Evolutionary conservation across 2,329 filamentous ascomycete genomes (phyloP).

Genomic region (Hansfordia pulvinata): DNA sequence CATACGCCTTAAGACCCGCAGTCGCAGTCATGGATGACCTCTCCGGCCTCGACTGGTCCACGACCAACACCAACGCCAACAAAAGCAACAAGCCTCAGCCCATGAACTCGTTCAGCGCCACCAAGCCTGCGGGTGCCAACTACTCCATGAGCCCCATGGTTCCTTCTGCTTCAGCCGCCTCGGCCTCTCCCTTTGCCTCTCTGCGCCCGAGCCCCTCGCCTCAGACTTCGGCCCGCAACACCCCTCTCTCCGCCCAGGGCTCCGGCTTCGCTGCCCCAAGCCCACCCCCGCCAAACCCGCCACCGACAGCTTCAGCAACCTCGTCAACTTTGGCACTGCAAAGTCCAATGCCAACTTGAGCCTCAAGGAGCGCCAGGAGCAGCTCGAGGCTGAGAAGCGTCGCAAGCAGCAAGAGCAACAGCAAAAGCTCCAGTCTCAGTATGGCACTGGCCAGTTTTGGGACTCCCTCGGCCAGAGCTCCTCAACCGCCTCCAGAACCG

Average conservation of each 20-base stretch:
- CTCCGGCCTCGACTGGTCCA: constrained; percentile 18
- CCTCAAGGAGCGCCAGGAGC: constrained; percentile 64
- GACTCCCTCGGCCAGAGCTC: constrained; percentile 50
- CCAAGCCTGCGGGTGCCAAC: no score
- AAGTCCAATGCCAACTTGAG: constrained; percentile 58
- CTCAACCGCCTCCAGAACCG: constrained; percentile 30
- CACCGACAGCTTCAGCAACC: constrained; percentile 65
- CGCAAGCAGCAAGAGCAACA: constrained; percentile 63
- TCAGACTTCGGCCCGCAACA: constrained; percentile 39
- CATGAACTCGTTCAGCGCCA: constrained; percentile 15
- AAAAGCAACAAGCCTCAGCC: constrained; percentile 10
- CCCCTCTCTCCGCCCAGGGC: constrained; percentile 36
- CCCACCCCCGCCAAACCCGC: constrained; percentile 33
- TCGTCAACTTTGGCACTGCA: constrained; percentile 50
- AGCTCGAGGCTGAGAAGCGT: constrained; percentile 49
- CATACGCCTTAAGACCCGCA: no score
- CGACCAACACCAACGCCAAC: constrained; percentile 12
- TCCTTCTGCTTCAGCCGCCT: constrained; percentile 2
- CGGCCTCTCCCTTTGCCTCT: constrained; percentile 19
- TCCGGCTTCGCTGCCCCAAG: constrained; percentile 29
- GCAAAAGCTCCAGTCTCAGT: constrained; percentile 61
- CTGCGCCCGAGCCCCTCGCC: constrained; percentile 43
- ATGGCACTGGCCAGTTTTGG: constrained; percentile 65
- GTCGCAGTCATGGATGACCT: constrained; percentile 18
- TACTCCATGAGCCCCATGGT: neutral